phyloP scores from a whole-genome alignment of 1,284 basidiomycete genomes.

The Cutaneotrichosporon sp. region DNA sequence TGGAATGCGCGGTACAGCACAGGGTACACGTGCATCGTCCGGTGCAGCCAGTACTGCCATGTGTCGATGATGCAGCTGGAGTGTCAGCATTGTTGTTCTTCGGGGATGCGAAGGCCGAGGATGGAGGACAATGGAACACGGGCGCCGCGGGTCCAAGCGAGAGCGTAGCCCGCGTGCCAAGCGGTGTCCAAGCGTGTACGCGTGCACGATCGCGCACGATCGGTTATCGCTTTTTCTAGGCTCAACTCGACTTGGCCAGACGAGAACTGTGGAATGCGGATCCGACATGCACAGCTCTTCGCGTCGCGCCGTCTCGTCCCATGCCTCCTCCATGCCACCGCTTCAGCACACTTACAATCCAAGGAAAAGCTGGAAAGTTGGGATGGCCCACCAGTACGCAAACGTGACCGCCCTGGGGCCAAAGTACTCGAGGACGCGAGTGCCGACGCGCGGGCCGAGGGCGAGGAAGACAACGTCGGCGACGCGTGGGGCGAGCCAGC shows the following conservation, averaged over 20 bases:
- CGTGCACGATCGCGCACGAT: too few species aligned
- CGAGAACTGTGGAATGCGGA: too few species aligned
- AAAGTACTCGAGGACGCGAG: conserved; percentile 46
- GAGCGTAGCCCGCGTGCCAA: too few species aligned
- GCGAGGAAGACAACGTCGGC: conserved; percentile 51
- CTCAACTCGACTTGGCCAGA: too few species aligned
- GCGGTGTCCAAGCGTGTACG: too few species aligned
- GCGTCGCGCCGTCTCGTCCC: too few species aligned
- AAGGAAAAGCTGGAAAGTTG: conserved; percentile 64
- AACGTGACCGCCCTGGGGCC: conserved; percentile 60
- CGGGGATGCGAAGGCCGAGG: not conserved
- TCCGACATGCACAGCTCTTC: not conserved
- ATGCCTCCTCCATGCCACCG: too few species aligned
- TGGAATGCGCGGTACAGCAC: conserved; percentile 90
- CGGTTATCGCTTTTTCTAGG: too few species aligned
- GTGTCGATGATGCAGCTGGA: conserved; percentile 88
- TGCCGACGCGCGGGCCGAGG: conserved; percentile 45
- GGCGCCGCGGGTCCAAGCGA: too few species aligned
- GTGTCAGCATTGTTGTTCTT: conserved; percentile 9
- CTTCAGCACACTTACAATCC: conserved; percentile 65
- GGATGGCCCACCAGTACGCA: conserved; percentile 93
- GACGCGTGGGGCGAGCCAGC: conserved; percentile 50
- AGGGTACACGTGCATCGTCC: conserved; percentile 83
- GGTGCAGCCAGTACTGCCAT: conserved; percentile 97
- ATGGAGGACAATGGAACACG: not conserved